These are phyloP conservation scores for Trichoderma sp. DNA, from an alignment of 2,329 filamentous ascomycete genomes.

Conservation along the genomic window DNA sequence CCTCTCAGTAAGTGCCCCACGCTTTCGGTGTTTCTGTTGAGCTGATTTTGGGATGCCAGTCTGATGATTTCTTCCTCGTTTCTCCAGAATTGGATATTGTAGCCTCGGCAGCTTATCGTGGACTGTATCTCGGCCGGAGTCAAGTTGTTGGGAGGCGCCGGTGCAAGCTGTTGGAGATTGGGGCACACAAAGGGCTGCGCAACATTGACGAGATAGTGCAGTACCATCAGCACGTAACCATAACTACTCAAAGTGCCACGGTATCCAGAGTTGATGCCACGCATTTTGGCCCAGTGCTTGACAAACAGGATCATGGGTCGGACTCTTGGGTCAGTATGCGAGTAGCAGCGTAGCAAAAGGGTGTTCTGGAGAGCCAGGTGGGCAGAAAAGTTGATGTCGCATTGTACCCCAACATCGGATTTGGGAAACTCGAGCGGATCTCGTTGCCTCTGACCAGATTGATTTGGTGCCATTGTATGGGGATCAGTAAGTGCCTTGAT, in stretches of 20 bases:
- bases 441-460: conserved; percentile 52
- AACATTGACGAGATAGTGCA: conserved; percentile 86
- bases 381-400: conserved; percentile 89
- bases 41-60: conserved; percentile 54
- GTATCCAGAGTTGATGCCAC: conserved; percentile 84
- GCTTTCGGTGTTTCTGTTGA: conserved; percentile 68
- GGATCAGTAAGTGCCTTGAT: conserved; percentile 49
- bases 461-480: conserved; percentile 47
- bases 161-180: conserved; percentile 67
- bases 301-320: conserved; percentile 77
- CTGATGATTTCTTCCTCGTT: conserved; percentile 66
- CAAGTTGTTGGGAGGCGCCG: conserved; percentile 37
- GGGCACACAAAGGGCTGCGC: conserved; percentile 77
- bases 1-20: conserved; percentile 71
- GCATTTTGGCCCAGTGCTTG: conserved; percentile 84
- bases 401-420: conserved; percentile 74
- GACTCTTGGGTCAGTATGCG: conserved; percentile 73
- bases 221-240: conserved; percentile 86
- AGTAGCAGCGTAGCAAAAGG: conserved; percentile 77
- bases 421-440: conserved; percentile 75
- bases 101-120: conserved; percentile 54
- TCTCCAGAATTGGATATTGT: conserved; percentile 73
- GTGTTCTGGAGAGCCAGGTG: conserved; percentile 83
- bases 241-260: conserved; percentile 85
- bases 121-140: conserved; percentile 26